phyloP scores from a whole-genome alignment of 2,329 filamentous ascomycete genomes.

The Xylaria hypoxylon region DNA sequence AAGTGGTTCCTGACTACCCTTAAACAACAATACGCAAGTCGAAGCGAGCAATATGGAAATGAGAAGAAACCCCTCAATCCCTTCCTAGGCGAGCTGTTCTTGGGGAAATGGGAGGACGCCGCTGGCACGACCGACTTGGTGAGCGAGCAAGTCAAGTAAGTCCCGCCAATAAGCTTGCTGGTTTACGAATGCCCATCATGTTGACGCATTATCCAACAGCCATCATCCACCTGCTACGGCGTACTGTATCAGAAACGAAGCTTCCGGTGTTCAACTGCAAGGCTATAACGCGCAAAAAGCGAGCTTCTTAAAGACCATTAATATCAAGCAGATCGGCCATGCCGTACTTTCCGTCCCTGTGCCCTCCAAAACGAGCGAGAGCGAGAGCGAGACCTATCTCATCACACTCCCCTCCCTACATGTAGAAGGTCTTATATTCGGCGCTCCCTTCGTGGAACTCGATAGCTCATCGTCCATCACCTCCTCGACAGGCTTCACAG shows the following conservation, averaged over 20 bases:
- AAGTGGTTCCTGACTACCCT: slow-evolving; percentile 61
- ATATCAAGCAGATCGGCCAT: slow-evolving; percentile 64
- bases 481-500: slow-evolving; percentile 58
- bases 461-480: slow-evolving; percentile 59
- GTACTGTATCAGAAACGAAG: slow-evolving; percentile 60
- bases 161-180: not conserved
- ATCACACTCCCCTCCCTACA: slow-evolving; percentile 62
- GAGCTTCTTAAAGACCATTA: slow-evolving; percentile 62
- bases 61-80: slow-evolving; percentile 67
- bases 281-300: slow-evolving; percentile 66
- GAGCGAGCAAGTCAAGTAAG: slow-evolving; percentile 61
- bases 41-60: slow-evolving; percentile 58
- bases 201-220: slow-evolving; percentile 44
- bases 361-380: slow-evolving; percentile 49
- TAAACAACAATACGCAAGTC: slow-evolving; percentile 60
- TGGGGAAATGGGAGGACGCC: slow-evolving; percentile 52
- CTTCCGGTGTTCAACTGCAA: slow-evolving; percentile 59
- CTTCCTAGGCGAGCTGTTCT: slow-evolving; percentile 64
- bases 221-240: slow-evolving; percentile 67
- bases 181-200: not conserved
- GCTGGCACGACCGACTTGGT: slow-evolving; percentile 50
- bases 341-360: slow-evolving; percentile 62
- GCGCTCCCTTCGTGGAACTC: slow-evolving; percentile 62
- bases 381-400: slow-evolving; percentile 61
- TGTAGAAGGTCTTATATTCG: slow-evolving; percentile 61